These are phyloP conservation scores for Aspergillus sp. DNA, from an alignment of 2,329 filamentous ascomycete genomes.

Conservation along the genomic window DNA sequence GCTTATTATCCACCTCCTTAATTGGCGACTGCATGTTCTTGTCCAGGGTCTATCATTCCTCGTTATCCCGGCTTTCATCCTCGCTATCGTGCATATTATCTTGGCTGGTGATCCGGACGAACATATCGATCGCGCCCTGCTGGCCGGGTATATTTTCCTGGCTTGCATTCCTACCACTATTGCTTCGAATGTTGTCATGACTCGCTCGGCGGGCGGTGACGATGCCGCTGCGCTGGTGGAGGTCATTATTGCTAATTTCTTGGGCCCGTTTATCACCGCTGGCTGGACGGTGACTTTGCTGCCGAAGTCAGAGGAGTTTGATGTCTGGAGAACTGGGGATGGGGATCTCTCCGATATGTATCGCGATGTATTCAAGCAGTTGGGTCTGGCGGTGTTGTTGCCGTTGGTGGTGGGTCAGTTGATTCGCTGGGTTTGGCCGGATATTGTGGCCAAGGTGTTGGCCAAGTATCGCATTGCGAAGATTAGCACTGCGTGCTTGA, in stretches of 20 bases:
- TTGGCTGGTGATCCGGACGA: conserved; percentile 48
- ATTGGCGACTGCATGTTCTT: conserved; percentile 68
- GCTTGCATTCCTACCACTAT: conserved; percentile 73
- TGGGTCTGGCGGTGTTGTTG: conserved; percentile 67
- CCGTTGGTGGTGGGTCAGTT: conserved; percentile 65
- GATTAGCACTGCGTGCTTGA: conserved; percentile 45
- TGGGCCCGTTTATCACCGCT: conserved; percentile 68
- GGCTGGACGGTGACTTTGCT: conserved; percentile 61
- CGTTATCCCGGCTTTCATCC: conserved; percentile 63
- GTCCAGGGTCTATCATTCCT: conserved; percentile 69
- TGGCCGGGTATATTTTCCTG: conserved; percentile 68
- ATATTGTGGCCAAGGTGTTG: conserved; percentile 42
- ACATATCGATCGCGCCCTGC: conserved; percentile 62
- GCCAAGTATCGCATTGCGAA: conserved; percentile 57
- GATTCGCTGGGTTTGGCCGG: conserved; percentile 58
- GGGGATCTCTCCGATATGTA: conserved; percentile 64
- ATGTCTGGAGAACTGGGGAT: conserved; percentile 48
- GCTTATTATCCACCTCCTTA: conserved; percentile 61
- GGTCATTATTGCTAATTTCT: conserved; percentile 69
- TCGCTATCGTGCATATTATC: conserved; percentile 57
- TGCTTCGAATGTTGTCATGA: conserved; percentile 74
- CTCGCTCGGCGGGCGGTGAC: conserved; percentile 67
- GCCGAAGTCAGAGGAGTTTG: conserved; percentile 41
- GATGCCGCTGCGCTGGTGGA: conserved; percentile 67
- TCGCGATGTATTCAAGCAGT: conserved; percentile 65